Evolutionary conservation across 2,329 filamentous ascomycete species (phyloP), one percentile per base, ranked within the genome.

Genomic region (Rugonectria rugulosa): DNA sequence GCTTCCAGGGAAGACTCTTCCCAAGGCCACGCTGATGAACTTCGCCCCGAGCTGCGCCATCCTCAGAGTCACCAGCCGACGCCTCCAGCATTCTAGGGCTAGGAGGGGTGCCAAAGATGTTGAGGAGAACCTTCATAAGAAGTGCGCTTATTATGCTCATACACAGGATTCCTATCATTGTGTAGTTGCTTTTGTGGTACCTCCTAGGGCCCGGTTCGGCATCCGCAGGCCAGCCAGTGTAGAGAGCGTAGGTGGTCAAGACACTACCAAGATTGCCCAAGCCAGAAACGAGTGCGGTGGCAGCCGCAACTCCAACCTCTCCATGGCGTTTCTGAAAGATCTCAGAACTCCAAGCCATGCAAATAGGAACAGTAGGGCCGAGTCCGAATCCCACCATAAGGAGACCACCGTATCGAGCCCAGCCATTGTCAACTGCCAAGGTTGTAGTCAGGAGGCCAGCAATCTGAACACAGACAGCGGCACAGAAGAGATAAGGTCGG

Each of bases 291-390:
- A 97, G 80, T 3, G 92, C 92, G 2, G 89, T 87, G 0, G 92
- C 92, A 12, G 92, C 89, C 4, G 92, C 92, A 6, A 97, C 92
- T 51, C 92, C 92, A 19, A 97, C 91, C 73, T 97, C 92, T 41
- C 92, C 91, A 69, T 97, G 92, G 11, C 92, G 88, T 26, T 84
- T 84, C 75, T 96, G 92, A 79, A 97, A 97, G 68, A 96, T 89
- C 74, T 96, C 90, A 60, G 87, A 91, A 26, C 90, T 92, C 92
- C 92, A 96, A 29, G 92, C 89, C 92, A 97, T 97, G 72, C 90
- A 94, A 68, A 94, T 94, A 10, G 92, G 92, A 1, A 96, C 92
- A 0, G 92, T 96, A 4, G 92, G 92, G 1, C 92, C 92, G 2
- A 97, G 86, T 0, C 92, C 92, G 68, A 96, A 96, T 5, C 92